phyloP scores from a whole-genome alignment of 768 basidiomycete genomes.

The Lactarius hengduanensis region DNA sequence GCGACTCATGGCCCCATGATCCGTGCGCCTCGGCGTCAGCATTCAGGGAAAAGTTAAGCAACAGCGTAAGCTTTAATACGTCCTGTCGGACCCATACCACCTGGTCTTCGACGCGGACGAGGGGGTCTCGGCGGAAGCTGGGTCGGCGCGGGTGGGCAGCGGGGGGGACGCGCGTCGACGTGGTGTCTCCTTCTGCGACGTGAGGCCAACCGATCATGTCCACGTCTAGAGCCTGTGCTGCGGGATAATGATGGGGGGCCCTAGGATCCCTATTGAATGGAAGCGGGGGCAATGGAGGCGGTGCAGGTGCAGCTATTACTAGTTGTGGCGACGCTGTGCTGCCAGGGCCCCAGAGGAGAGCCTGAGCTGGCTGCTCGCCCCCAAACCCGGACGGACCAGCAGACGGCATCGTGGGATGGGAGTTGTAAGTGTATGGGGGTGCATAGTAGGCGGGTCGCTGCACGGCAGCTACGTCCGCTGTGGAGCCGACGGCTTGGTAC shows the following conservation, averaged over 20 bases:
- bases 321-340: neutral
- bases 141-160: neutral
- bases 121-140: neutral
- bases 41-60: conserved; percentile 18
- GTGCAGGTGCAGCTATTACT: neutral
- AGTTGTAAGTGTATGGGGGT: too few species aligned
- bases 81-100: conserved; percentile 1
- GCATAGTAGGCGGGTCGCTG: neutral
- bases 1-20: conserved; percentile 1
- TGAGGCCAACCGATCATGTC: neutral
- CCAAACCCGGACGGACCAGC: neutral
- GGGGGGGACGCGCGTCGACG: neutral
- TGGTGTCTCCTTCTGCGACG: neutral
- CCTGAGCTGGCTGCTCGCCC: neutral
- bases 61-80: conserved; percentile 17
- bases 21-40: conserved; percentile 3
- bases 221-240: neutral
- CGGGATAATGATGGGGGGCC: neutral
- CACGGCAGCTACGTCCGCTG: neutral
- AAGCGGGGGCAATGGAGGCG: neutral
- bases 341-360: neutral
- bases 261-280: neutral
- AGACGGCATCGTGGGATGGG: neutral
- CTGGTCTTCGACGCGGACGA: conserved; percentile 18
- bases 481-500: neutral